Evolutionary conservation across 495 filamentous ascomycete species (phyloP), one percentile per base, ranked within the genome.

Genomic region (Sphaerosporella brunnea): DNA sequence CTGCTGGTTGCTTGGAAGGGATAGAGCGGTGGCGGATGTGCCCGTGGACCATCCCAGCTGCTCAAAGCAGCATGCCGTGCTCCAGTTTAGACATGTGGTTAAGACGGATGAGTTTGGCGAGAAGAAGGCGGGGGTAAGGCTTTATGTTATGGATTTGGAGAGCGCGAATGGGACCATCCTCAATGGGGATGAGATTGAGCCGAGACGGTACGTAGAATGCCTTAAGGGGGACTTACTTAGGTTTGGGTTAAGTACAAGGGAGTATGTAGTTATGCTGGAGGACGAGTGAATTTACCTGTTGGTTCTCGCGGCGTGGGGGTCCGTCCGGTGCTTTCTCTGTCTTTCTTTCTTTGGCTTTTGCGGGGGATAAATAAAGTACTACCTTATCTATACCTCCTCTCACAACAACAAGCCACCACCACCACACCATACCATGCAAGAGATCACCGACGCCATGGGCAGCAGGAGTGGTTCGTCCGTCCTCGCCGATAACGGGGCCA

Each of bases 61-160:
- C 59, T 87, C 81, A 48, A 87, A 86, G 59, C 90, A 97, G 64
- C 90, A 97, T 64, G 92, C 90, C 2, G 92, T 85, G 21, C 69
- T 97, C 26, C 90, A 97, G 62, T 97, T 96, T 55, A 75, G 92
- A 36, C 79, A 82, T 60, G 73, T 82, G 18, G 78, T 79, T 53
- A 86, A 80, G 64, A 72, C 71, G 49, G 84, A 90, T 58, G 86
- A 93, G 59, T 90, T 72, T 61, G 88, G 86, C 26, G 82, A 92
- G 59, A 78, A 74, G 60, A 69, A 79, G 51, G 81, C 80, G 15
- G 76, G 70, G 49, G 92, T 96, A 26, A 84, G 75, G 66, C 84
- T 83, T 8, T 97, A 96, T 65, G 56, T 96, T 2, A 81, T 96
- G 56, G 90, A 97, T 65, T 63, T 97, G 36, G 88, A 94, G 56